phyloP scores from a whole-genome alignment of 78 protist species.

The Protostelium mycophagum region DNA sequence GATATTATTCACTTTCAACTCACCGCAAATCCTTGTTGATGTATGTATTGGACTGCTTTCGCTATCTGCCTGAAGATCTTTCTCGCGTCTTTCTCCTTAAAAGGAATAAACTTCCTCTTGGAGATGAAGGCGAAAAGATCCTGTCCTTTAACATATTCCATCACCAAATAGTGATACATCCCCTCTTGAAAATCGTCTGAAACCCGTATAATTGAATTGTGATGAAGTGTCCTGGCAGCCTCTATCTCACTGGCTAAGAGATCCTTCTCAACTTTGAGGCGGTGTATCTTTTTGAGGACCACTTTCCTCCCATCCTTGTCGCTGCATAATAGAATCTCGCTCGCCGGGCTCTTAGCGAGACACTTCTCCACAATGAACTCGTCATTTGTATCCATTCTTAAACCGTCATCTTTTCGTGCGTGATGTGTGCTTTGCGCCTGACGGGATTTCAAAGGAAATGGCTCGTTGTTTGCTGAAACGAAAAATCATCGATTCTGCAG shows the following conservation, averaged over 20 bases:
- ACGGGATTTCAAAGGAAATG: too few species aligned
- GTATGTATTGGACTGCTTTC: slow-evolving; percentile 7
- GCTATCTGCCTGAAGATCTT: slow-evolving; percentile 6
- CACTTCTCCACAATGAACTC: background rate
- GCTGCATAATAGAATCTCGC: background rate
- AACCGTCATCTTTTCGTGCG: too few species aligned
- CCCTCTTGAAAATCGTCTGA: background rate
- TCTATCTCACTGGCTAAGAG: background rate
- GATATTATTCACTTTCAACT: background rate
- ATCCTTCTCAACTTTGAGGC: background rate
- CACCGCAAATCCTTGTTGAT: slow-evolving; percentile 68
- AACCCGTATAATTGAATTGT: background rate
- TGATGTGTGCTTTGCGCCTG: too few species aligned
- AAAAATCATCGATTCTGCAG: too few species aligned
- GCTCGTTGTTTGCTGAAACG: too few species aligned
- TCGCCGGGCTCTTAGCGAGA: background rate
- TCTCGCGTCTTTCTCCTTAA: slow-evolving; percentile 11
- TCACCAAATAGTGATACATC: background rate
- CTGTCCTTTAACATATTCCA: background rate
- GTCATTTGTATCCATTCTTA: background rate
- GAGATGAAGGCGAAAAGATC: background rate
- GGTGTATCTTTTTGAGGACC: background rate
- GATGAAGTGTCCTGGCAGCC: background rate
- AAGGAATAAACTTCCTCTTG: background rate
- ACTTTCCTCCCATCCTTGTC: background rate